Base-by-base conservation (phyloP, 1,139 yeast genomes). In the Geotrichum carabidarum region DNA sequence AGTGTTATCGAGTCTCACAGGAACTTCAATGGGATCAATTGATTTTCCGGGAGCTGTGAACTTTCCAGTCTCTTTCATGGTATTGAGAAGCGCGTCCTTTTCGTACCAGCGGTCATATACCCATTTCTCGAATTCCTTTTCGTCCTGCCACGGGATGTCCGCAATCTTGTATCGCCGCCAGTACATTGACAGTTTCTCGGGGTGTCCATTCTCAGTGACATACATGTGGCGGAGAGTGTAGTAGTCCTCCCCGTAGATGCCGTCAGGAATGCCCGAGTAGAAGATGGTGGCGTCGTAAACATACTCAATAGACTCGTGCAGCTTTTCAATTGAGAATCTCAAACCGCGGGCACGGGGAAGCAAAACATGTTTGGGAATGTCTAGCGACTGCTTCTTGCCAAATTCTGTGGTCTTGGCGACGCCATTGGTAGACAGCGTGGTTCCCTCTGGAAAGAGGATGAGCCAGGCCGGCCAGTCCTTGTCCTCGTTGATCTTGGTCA, bases 401-500 rank as follows among this genome's bases (percentile, higher is more conserved):
- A 74, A 93, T 14, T 69, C 75, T 14, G 73, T 74, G 2, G 91
- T 82, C 57, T 80, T 79, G 7, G 65, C 72, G 50, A 80, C 77
- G 3, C 96, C 89, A 60, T 80, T 78, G 11, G 74, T 75, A 40
- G 94, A 83, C 57, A 87, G 74, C 53, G 90, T 94, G 0, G 99
- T 93, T 1, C 99, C 99, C 69, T 93, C 99, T 0, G 99, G 99
- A 70, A 85, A 93, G 36, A 93, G 69, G 31, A 91, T 71, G 53
- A 93, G 60, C 76, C 76, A 74, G n/a, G 71, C 65, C 4, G 78
- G 76, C 67, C 68, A 68, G 2, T 68, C 59, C 46, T 55, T 55
- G 48, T 70, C 71, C 8, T 58, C 43, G 54, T 81, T 84, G 27
- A 86, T 74, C 36, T 75, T 76, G 17, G 74, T 70, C 56, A 89